These are phyloP conservation scores for Colletotrichum tropicale DNA, from an alignment of 2,329 filamentous ascomycete species.

Conservation along the genomic window DNA sequence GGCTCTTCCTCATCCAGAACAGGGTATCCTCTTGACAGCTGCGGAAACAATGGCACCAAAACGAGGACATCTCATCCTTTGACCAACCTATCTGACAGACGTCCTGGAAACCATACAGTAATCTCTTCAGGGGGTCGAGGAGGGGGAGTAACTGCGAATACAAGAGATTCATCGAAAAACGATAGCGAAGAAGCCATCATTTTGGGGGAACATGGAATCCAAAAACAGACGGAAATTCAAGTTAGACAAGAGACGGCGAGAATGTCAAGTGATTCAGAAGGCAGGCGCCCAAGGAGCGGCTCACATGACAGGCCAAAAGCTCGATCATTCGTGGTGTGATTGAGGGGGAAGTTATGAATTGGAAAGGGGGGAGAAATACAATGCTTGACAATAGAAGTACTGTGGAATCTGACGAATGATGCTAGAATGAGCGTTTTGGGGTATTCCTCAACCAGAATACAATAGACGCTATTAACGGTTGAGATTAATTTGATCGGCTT, in stretches of 20 bases:
- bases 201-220: not conserved
- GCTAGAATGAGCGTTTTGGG: too few species aligned
- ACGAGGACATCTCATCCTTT: not conserved
- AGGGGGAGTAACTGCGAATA: too few species aligned
- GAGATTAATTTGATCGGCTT: too few species aligned
- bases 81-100: not conserved
- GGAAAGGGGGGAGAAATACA: not conserved
- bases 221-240: not conserved
- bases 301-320: not conserved
- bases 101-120: not conserved
- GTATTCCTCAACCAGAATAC: too few species aligned
- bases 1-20: not conserved
- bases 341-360: not conserved
- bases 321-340: not conserved
- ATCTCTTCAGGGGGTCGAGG: not conserved
- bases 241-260: not conserved
- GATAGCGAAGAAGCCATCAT: conserved; percentile 1
- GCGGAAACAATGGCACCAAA: not conserved
- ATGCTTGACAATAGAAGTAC: too few species aligned
- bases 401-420: too few species aligned
- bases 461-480: too few species aligned
- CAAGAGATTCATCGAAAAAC: not conserved
- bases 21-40: not conserved
- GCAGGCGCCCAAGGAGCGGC: not conserved
- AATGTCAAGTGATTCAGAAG: not conserved